Evolutionary conservation across 2,329 filamentous ascomycete genomes (phyloP).

Genomic region (Hymenoscyphus fructigenus): DNA sequence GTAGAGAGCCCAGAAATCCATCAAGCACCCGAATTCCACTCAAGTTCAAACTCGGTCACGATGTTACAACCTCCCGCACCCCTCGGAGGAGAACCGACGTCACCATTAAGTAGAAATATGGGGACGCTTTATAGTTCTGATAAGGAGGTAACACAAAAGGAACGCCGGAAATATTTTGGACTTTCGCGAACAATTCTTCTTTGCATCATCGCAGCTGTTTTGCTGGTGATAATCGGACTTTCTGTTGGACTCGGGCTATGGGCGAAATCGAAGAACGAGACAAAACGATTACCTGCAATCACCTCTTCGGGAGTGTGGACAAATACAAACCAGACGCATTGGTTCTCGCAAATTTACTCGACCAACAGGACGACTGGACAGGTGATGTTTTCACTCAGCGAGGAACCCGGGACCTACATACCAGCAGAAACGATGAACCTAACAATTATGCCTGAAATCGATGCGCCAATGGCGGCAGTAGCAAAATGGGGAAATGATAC

Average conservation of each 20-base stretch:
- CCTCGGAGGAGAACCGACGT: not conserved
- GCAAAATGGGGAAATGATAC: conserved; percentile 12
- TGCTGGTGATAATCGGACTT: conserved; percentile 13
- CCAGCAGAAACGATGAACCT: conserved; percentile 11
- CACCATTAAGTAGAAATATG: not conserved
- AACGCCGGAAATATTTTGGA: conserved; percentile 3
- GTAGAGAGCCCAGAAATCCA: conserved; percentile 5
- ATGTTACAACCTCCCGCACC: not conserved
- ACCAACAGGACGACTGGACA: conserved; percentile 7
- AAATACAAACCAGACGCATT: conserved; percentile 11
- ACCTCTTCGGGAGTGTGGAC: conserved; percentile 13
- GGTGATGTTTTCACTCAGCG: conserved; percentile 3
- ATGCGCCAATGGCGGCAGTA: conserved; percentile 13
- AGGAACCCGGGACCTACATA: not conserved
- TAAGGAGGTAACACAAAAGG: not conserved
- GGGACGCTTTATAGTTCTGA: not conserved
- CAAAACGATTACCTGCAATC: conserved; percentile 8
- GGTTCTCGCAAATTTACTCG: conserved; percentile 15
- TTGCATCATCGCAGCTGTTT: not conserved
- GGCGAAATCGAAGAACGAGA: not conserved
- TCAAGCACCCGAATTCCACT: not conserved
- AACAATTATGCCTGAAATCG: conserved; percentile 8
- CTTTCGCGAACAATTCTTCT: conserved; percentile 3
- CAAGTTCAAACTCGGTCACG: not conserved
- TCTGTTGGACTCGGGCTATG: conserved; percentile 5